Evolutionary conservation across 1,139 yeast species (phyloP), one percentile per base, ranked within the genome.

Genomic region (Sugiyamaella novakii): DNA sequence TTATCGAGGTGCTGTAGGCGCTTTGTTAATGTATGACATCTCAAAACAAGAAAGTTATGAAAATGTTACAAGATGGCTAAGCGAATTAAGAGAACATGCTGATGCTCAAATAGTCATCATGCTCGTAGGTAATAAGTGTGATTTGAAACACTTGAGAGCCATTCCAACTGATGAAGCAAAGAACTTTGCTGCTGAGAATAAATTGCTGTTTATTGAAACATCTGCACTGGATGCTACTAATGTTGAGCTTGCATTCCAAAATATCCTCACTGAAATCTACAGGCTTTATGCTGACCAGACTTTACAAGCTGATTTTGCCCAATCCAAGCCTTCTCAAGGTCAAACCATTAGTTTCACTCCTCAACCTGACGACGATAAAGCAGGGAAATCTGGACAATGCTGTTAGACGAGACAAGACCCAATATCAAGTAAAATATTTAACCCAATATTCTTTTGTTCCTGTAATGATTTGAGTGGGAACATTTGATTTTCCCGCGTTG

Each of bases 121-220:
- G 72, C 79, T 92, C 59, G 98, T 92, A 56, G 98, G 96, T 54
- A 92, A 92, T 76, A 92, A 92, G 74, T 84, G 95, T 50, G 98
- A 92, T 77, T 78, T 92, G 71, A 92, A 88, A 68, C 98, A 92
- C 70, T 76, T 91, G 65, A 81, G 98, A 64, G 97, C 97, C 1
- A 96, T 94, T 21, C 96, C 98, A 53, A 91, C 98, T 35, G 98
- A 92, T 53, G 98, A 92, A 71, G 98, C 98, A 50, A 86, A 83
- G 70, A 86, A 84, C 66, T 92, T 92, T 74, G 97, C 98, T 43
- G 71, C 87, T 55, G 98, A 94, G 71, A 91, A 92, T 73, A 88
- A 80, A 67, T 77, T 92, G 62, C 76, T 92, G 63, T 92, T 92
- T 69, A 91, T 96, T 45, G 98, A 92, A 73, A 95, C 98, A n/a